Conservation (phyloP, 2,329 filamentous ascomycete genomes). For the Phyllosticta ampelicida region DNA sequence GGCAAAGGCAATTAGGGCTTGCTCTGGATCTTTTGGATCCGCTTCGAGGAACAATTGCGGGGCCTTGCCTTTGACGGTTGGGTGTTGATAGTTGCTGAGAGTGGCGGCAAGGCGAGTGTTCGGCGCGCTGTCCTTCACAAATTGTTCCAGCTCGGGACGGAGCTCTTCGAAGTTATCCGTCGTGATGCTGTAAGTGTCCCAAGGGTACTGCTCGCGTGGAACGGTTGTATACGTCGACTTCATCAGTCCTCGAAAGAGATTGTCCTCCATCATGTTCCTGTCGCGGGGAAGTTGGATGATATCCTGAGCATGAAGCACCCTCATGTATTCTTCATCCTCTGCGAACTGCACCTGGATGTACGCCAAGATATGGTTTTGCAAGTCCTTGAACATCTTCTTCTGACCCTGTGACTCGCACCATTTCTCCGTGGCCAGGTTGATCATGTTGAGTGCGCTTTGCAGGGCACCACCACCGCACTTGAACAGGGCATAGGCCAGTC, state of each 20-base stretch:
- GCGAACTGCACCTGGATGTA: conserved; percentile 6
- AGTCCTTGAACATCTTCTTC: conserved; percentile 2
- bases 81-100: neutral
- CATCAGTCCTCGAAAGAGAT: conserved; percentile 8
- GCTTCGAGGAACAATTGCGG: neutral
- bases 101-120: neutral
- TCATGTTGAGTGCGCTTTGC: conserved; percentile 14
- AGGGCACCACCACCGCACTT: conserved; percentile 18
- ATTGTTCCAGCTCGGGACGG: neutral
- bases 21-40: neutral
- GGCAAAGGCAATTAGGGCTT: neutral
- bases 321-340: conserved; percentile 2
- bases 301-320: neutral
- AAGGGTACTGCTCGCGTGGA: conserved; percentile 14
- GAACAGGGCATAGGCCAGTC: conserved; percentile 15
- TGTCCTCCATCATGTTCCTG: neutral
- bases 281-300: neutral
- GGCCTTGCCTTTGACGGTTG: neutral
- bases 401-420: conserved; percentile 5
- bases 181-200: conserved; percentile 8
- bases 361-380: conserved; percentile 12
- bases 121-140: neutral
- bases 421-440: conserved; percentile 4
- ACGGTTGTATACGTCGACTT: conserved; percentile 12
- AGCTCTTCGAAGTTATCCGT: neutral